Evolutionary conservation across 2,329 filamentous ascomycete genomes (phyloP), one percentile per base, ranked within the genome.

Genomic region (Ophiostoma quercus): DNA sequence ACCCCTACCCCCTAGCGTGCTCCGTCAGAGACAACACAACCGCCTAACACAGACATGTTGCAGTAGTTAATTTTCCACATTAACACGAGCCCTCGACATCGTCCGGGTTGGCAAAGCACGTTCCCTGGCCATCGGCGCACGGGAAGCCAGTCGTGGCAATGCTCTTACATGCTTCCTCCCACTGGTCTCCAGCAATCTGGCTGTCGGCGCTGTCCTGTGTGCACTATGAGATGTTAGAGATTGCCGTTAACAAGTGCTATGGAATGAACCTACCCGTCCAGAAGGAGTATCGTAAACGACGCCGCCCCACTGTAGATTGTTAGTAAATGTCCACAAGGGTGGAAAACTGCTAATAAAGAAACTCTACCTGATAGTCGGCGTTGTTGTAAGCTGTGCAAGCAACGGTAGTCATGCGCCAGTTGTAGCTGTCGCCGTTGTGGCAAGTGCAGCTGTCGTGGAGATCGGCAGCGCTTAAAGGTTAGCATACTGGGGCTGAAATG

Each of bases 391-490:
- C 1, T 1, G 37, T 9, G 25, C 65, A 66, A 19, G 65, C 65
- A 12, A 9, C 14, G 2, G 65, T 43, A 32, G 65, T 66, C n/a
- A 66, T 66, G 22, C 65, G 65, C 65, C n/a, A 66, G 22, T 66
- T 66, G 39, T 47, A 43, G 39, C 65, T 66, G 39, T 66, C 65
- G 11, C 65, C 65, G 37, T 66, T 66, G 12, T 47, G 65, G 39
- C 65, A 66, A 19, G 65, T 43, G 39, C 65, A 66, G 65, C 65
- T 66, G n/a, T 22, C 37, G 39, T 66, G 65, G n/a, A 29, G n/a
- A 32, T 66, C 65, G 32, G 65, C 65, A 16, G 39, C 11, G 4
- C 65, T 66, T 14, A 22, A 19, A 41, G 6, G 39, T 66, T 47
- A 66, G 65, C 19, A 25, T 9, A 22, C 7, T n/a, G 6, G 37